Evolutionary conservation across 2,329 filamentous ascomycete species (phyloP).

Genomic region (Colletotrichum tanaceti): DNA sequence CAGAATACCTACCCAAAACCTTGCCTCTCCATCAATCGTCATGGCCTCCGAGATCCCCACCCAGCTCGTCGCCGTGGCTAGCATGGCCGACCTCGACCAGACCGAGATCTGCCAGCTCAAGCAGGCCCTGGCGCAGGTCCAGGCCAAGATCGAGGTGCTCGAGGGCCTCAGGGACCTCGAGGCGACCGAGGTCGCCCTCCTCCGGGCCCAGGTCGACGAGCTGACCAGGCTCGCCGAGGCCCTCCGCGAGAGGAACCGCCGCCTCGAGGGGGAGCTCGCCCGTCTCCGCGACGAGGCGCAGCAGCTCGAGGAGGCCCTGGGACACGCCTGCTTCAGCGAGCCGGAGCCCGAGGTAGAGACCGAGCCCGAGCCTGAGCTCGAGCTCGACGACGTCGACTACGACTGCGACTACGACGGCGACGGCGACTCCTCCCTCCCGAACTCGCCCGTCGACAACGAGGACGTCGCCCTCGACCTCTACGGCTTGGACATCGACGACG

Average conservation of each 20-base stretch:
- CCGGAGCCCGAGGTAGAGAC: not conserved
- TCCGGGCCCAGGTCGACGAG: not conserved
- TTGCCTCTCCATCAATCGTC: not conserved
- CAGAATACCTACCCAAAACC: constrained; percentile 34
- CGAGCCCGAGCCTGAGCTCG: not conserved
- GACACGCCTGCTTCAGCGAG: too few species aligned
- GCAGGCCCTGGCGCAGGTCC: not conserved
- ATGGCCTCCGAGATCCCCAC: not conserved
- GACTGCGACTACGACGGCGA: not conserved
- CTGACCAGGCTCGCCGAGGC: not conserved
- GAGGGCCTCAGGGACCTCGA: constrained; percentile 8
- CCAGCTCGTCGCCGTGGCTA: not conserved
- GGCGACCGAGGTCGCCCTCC: constrained; percentile 4
- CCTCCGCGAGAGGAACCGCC: not conserved
- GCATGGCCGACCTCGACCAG: constrained; percentile 15
- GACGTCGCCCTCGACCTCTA: not conserved
- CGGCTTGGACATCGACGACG: constrained; percentile 4
- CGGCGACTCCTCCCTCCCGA: not conserved
- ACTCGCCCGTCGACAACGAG: not conserved
- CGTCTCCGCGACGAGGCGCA: not conserved
- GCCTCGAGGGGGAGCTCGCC: not conserved
- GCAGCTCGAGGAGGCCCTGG: not conserved
- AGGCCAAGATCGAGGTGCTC: not conserved
- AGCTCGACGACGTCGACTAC: not conserved
- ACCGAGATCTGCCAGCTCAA: constrained; percentile 24